A percentile compares a stretch with the other conserved stretches of the same genome.
phyloP scores from a whole-genome alignment of 345 rosid genomes.

The Zanthoxylum bungeanum region DNA sequence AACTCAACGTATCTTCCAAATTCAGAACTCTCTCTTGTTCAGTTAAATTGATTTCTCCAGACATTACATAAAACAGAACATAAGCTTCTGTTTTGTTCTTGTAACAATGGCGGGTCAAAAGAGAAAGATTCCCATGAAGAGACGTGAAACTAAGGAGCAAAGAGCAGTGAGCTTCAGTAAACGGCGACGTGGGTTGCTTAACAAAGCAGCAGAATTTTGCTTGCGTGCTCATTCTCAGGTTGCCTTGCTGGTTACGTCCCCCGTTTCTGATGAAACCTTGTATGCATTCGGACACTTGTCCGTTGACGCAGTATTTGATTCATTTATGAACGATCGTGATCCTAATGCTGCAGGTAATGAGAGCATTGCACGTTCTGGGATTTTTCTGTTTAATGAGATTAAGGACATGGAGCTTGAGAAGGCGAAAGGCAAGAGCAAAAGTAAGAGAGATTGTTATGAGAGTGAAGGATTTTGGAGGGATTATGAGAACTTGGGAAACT shows the following conservation, averaged over 20 bases:
- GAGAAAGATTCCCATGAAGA: background rate
- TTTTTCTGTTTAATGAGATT: background rate
- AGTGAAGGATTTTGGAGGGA: background rate
- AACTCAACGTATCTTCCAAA: no score
- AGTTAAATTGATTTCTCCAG: no score
- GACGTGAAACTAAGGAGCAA: background rate
- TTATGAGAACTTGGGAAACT: background rate
- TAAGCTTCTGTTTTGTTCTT: no score
- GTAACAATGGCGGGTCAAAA: background rate
- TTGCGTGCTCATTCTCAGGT: background rate
- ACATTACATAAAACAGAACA: no score
- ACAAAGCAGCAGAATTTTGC: constrained; percentile 5
- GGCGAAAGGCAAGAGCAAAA: background rate
- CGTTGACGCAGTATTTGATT: background rate
- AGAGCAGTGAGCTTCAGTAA: background rate
- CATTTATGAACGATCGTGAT: background rate
- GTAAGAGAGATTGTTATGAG: background rate
- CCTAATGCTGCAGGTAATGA: background rate
- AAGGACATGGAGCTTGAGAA: background rate
- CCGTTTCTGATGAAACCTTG: background rate
- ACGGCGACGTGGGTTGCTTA: background rate
- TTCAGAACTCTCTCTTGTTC: no score
- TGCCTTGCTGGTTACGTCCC: background rate
- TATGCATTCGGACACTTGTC: background rate
- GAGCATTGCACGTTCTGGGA: no score